Conservation (phyloP, 139 green algal genomes). For the Spirogloea muscicola region DNA sequence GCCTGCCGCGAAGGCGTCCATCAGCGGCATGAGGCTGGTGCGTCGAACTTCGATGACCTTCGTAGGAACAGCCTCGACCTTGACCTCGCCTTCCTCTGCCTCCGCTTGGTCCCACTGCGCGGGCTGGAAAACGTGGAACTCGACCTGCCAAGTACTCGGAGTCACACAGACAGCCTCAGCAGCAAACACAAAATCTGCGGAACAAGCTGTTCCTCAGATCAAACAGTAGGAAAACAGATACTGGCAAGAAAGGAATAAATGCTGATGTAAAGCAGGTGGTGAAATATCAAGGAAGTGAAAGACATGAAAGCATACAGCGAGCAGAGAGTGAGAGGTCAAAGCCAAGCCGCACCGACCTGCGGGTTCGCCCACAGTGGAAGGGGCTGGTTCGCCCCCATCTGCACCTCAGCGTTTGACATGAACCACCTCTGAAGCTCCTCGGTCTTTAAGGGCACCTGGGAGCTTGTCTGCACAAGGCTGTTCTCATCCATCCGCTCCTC, state of each 20-base stretch:
- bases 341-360: slow-evolving; percentile 9
- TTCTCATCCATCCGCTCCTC: slow-evolving; percentile 19
- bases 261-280: background rate
- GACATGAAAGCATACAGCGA: background rate
- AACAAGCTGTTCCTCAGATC: background rate
- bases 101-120: background rate
- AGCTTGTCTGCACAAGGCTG: background rate
- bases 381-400: background rate
- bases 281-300: background rate
- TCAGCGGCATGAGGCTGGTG: slow-evolving; percentile 11
- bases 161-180: background rate
- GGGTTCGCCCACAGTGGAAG: slow-evolving; percentile 31
- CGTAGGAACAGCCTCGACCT: slow-evolving; percentile 16
- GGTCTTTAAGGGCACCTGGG: background rate
- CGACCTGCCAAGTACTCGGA: background rate
- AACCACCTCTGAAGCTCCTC: slow-evolving; percentile 37
- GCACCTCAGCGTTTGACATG: slow-evolving; percentile 45
- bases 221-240: background rate
- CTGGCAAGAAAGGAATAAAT: background rate
- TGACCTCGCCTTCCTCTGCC: background rate
- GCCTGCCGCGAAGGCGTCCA: too few relatives aligned
- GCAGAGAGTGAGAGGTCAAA: background rate
- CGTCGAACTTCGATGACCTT: slow-evolving; percentile 14
- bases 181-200: slow-evolving; percentile 2
- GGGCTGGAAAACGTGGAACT: slow-evolving; percentile 11